Base-by-base conservation (phyloP, 352 stramenopile species). In the Globisporangium parvum region DNA sequence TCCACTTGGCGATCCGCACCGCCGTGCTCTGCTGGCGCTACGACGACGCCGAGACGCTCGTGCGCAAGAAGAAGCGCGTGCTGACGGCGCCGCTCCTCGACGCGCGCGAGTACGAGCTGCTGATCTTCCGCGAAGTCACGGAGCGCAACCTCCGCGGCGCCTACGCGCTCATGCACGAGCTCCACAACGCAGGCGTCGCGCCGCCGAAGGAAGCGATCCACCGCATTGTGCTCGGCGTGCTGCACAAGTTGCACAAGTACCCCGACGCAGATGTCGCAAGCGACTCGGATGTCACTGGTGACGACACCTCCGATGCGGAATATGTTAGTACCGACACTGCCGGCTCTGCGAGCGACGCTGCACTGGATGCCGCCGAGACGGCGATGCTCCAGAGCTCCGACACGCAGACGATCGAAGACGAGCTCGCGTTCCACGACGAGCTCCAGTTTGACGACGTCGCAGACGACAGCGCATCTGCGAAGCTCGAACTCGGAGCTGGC, bases 121-220 rank as follows among this genome's bases (percentile, higher is more conserved):
- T 90, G 41, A 84, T 92, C 49, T 88, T 89, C 57, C 67, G 77
- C 50, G 67, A 73, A 14, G 75, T 80, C 24, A 73, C 70, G 26
- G 65, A 68, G 15, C 60, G 73, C 28, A 69, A 92, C 40, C 46
- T 88, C 12, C 62, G 64, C 6, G 66, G 71, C 5, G 80, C 79
- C 28, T 80, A 77, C 66, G 68, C 68, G 26, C 55, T 94, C 37
- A 53, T 94, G 47, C 78, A 92, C 57, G 77, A 91, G 53, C 87
- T 94, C 78, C 84, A 94, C 60, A 89, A 88, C 66, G 73, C 67
- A 9, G 84, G 81, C 20, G 61, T 81, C 54, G 69, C 78, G 49
- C 84, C 84, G 26, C 81, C 70, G 10, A 60, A 76, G 26, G 69
- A 82, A 51, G 85, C 80, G 23, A 83, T 94, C 46, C 80, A 94